Percentiles rank a stretch among this genome's conserved stretches.
Evolutionary conservation across 306 rosid genomes (phyloP).

Genomic region (Elaeagnus macrophylla): DNA sequence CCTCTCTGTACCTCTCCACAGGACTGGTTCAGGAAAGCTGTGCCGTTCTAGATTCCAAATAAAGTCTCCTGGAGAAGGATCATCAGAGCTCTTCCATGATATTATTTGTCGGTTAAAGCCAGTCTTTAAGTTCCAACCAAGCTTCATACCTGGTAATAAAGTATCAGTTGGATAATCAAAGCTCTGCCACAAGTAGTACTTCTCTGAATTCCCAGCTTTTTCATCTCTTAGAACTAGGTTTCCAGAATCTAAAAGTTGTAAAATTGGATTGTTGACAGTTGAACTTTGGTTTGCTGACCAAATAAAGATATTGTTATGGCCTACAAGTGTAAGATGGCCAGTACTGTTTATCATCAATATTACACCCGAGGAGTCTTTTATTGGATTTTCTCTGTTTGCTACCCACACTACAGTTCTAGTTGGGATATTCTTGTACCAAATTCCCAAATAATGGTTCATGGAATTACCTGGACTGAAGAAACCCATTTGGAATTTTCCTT

Average conservation of each 20-base stretch:
- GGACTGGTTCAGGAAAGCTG: too few species aligned
- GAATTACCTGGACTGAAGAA: too few species aligned
- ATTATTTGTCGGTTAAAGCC: not conserved
- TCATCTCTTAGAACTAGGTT: conserved; percentile 35
- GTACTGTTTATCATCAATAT: not conserved
- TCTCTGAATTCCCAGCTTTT: conserved; percentile 13
- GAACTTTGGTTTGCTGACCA: conserved; percentile 17
- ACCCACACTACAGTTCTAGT: too few species aligned
- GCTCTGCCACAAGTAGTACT: conserved; percentile 32
- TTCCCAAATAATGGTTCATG: too few species aligned
- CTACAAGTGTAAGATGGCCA: not conserved
- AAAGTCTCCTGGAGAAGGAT: conserved; percentile 29
- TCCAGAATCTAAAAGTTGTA: conserved; percentile 30
- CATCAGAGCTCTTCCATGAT: conserved; percentile 12
- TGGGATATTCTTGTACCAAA: too few species aligned
- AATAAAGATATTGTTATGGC: conserved; percentile 2
- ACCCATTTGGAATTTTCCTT: not conserved
- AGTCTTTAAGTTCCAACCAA: conserved; percentile 7
- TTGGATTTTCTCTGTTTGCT: too few species aligned
- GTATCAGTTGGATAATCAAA: conserved; percentile 17
- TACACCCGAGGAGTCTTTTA: too few species aligned
- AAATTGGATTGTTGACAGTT: conserved; percentile 13
- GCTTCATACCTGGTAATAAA: conserved; percentile 11
- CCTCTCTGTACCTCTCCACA: too few species aligned
- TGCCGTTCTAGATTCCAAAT: conserved; percentile 18